phyloP scores from a whole-genome alignment of 345 rosid genomes.

The Acer negundo region DNA sequence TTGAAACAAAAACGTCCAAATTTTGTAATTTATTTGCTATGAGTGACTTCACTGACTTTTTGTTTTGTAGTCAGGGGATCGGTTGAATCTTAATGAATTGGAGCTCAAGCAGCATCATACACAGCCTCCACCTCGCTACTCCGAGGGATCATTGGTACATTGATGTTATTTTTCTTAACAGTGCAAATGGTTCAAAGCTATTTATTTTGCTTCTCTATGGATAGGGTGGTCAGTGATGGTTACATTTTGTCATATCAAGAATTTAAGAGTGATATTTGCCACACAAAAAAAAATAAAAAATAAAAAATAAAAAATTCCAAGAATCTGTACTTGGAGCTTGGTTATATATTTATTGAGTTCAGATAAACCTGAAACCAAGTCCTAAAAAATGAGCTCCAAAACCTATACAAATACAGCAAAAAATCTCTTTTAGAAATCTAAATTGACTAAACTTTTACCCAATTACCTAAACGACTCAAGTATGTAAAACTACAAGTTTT shows the following conservation, averaged over 20 bases:
- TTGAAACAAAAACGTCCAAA: background rate
- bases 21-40: constrained; percentile 11
- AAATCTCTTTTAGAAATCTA: background rate
- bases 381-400: background rate
- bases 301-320: background rate
- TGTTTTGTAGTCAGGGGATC: constrained; percentile 65
- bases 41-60: constrained; percentile 9
- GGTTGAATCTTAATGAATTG: constrained; percentile 45
- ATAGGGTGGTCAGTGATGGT: background rate
- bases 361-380: background rate
- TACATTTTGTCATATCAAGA: background rate
- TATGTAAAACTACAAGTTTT: background rate
- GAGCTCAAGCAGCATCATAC: constrained; percentile 79
- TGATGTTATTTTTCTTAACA: constrained; percentile 22
- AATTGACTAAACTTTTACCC: background rate
- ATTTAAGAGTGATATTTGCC: background rate
- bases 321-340: background rate
- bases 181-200: constrained; percentile 20
- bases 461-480: background rate
- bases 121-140: constrained; percentile 81
- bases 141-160: constrained; percentile 89
- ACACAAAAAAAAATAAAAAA: background rate
- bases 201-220: background rate
- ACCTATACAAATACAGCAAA: background rate
- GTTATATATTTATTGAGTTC: background rate